phyloP scores from a whole-genome alignment of 139 green algal genomes.

The Tetraselmis chui region DNA sequence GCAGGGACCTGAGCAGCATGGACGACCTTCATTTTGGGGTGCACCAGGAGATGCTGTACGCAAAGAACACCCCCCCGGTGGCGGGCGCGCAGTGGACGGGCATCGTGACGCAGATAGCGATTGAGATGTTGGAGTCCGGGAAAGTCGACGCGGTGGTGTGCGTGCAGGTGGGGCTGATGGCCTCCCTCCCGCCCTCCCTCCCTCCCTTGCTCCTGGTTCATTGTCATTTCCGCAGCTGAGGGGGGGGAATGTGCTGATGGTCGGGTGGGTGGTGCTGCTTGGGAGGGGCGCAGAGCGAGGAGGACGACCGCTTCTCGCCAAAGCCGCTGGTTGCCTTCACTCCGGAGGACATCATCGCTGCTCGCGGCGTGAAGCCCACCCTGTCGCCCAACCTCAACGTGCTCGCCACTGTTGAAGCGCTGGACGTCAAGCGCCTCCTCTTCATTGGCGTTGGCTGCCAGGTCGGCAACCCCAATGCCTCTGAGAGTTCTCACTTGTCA shows the following conservation, averaged over 20 bases:
- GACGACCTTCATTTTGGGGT: slow-evolving; percentile 85
- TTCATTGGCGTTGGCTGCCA: slow-evolving; percentile 95
- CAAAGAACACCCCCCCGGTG: slow-evolving; percentile 49
- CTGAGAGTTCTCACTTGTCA: too few species aligned
- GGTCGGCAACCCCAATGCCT: slow-evolving; percentile 28
- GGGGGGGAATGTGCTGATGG: too few species aligned
- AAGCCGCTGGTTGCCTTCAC: slow-evolving; percentile 72
- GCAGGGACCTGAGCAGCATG: slow-evolving; percentile 45
- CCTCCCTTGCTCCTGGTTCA: too few species aligned
- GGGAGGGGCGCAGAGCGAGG: too few species aligned
- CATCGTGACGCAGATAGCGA: slow-evolving; percentile 69
- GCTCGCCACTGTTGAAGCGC: slow-evolving; percentile 87
- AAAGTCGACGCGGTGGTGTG: slow-evolving; percentile 93
- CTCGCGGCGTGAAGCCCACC: slow-evolving; percentile 87
- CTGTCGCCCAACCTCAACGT: slow-evolving; percentile 87
- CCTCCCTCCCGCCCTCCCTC: too few species aligned
- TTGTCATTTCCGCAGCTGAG: too few species aligned
- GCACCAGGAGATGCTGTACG: slow-evolving; percentile 68
- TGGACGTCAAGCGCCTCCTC: slow-evolving; percentile 72
- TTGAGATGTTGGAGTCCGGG: slow-evolving; percentile 51
- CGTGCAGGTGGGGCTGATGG: slow-evolving; percentile 52
- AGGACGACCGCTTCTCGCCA: slow-evolving; percentile 72
- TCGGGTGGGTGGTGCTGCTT: too few species aligned
- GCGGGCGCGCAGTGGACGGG: slow-evolving; percentile 92
- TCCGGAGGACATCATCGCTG: slow-evolving; percentile 79